Evolutionary conservation across 179 eudicot genomes (phyloP), one percentile per base, ranked within the genome.

Genomic region (Corrigiola litoralis): DNA sequence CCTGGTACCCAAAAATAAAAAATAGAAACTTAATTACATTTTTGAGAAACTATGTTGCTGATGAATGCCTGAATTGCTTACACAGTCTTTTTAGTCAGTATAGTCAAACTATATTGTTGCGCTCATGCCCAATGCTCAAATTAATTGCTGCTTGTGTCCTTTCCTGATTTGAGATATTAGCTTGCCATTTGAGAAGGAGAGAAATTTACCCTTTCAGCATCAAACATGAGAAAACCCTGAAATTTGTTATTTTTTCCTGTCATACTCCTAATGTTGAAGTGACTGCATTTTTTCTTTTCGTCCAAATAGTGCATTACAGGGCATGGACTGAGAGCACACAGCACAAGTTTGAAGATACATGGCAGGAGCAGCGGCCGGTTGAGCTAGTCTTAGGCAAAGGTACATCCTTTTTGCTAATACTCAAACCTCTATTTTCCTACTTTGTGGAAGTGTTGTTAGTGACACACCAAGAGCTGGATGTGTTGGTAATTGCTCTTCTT

Each of bases 301-400:
- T 69, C 69, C 66, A 61, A 28, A 72, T 71, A 95, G 97, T 95
- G 80, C 95, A 91, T 66, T 95, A 95, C 70, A 90, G 78, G 77
- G 99, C 95, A 64, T 95, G 99, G 99, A 78, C 96, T 49, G 87
- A 85, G 62, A 88, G 88, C 85, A 91, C 97, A 45, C 82, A 79
- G 20, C 99, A 95, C 85, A 91, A 88, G 70, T 91, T 95, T 74
- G 99, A 95, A 74, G 99, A 95, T 61, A 95, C 97, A 31, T 88
- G 99, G 97, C 87, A 71, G 63, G 99, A 95, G 81, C 95, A 84
- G 69, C 89, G 88, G 56, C 96, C 89, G 27, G 44, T 80, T 53
- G 97, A 95, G 82, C 69, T 95, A 73, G 73, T 88, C 62, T 60
- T 91, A 61, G 99, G 99, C 69, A 95, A 95, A 91, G 99, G 96